Conservation (phyloP, 2,329 filamentous ascomycete species). For the Ascochyta viciae-villosae region DNA sequence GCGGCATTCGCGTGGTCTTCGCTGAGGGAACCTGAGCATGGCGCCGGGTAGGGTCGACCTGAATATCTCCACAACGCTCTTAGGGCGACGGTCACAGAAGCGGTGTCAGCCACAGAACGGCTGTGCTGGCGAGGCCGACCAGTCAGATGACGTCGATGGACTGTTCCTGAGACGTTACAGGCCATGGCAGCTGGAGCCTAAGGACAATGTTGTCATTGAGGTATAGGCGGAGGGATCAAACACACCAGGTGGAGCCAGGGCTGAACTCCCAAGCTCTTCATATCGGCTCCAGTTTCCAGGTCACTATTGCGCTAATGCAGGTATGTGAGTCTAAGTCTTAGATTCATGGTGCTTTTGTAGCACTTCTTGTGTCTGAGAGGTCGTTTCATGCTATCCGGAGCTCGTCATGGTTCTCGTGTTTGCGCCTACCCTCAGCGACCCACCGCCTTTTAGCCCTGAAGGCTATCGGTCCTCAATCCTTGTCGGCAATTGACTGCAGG, state of each 20-base stretch:
- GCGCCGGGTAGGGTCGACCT: constrained; percentile 33
- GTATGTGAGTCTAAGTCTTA: constrained; percentile 42
- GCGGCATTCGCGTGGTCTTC: constrained; percentile 40
- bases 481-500: constrained; percentile 97
- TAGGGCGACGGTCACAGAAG: constrained; percentile 29
- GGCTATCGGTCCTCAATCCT: constrained; percentile 71
- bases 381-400: constrained; percentile 34
- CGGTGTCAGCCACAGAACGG: constrained; percentile 47
- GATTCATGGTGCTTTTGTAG: constrained; percentile 37
- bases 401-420: constrained; percentile 33
- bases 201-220: constrained; percentile 40
- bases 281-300: constrained; percentile 29
- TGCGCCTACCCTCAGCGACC: constrained; percentile 33
- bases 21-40: constrained; percentile 39
- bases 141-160: constrained; percentile 41
- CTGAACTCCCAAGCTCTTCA: constrained; percentile 35
- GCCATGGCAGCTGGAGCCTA: constrained; percentile 42
- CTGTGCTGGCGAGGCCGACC: constrained; percentile 43
- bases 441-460: constrained; percentile 31
- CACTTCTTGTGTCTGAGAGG: constrained; percentile 40
- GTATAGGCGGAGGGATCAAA: constrained; percentile 40
- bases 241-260: constrained; percentile 41
- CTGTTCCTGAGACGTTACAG: constrained; percentile 30
- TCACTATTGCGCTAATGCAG: constrained; percentile 46
- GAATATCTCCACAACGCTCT: constrained; percentile 34